Base-by-base conservation (phyloP, 371 early-diverging fungal species). In the Catenaria anguillulae region DNA sequence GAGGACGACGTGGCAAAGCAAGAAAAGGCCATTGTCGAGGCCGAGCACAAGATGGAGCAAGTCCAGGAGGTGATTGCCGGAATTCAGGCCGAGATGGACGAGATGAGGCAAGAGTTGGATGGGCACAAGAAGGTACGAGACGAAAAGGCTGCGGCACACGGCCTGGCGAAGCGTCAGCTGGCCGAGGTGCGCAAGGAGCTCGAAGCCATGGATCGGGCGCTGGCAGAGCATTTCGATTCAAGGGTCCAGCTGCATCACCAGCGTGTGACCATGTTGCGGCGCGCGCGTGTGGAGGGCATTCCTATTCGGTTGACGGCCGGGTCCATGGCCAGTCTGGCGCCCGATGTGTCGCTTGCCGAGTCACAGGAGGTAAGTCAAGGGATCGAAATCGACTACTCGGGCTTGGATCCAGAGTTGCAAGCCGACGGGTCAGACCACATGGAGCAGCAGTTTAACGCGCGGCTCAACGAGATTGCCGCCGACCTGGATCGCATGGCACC, bases 211-310 rank as follows among this genome's bases (percentile, higher is more conserved):
- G 78, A 74, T 42, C 78, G 80, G 29, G 72, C 71, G 23, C 80
- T 77, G 42, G 76, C 88, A 86, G 71, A 81, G 80, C 33, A 79
- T 84, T 65, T 62, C 70, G 73, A 87, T 0, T 76, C 86, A 63
- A 75, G 88, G 4, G 88, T 89, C 50, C 84, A 86, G 66, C 66
- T 82, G 4, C 77, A 79, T 58, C 86, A 85, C 8, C 91, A 92
- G 55, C 79, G 85, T 36, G 73, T 84, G 1, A 76, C 85, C 1
- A 81, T 93, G 33, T 82, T 93, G 61, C 80, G 94, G 60, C 76
- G 81, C 33, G 93, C 94, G 71, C 91, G 92, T 69, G 69, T 94
- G 46, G 94, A 96, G 64, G 89, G 92, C 63, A 90, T 95, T 60
- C 77, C 84, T 3, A 64, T 97, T 33, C 95, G 95, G 26, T 70